Evolutionary conservation across 164 flowering plant genomes (phyloP), one percentile per base, ranked within the genome.

Genomic region (Protea cynaroides): DNA sequence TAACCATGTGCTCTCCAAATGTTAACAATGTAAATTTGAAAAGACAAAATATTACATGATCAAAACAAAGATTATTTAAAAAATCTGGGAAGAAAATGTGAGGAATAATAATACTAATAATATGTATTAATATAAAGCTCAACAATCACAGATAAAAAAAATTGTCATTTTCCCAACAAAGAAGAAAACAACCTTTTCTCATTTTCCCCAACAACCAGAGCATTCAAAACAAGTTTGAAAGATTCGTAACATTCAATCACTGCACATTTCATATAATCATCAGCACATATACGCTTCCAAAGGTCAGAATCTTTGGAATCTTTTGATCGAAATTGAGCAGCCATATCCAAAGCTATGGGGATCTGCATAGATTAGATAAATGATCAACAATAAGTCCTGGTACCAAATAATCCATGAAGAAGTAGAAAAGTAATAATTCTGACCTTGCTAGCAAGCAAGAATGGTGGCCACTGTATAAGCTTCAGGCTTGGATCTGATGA

Each of bases 391-490:
- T 4, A 53, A 50, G 23, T 9, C 24, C 34, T 74, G 18, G 8
- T 6, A 63, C 25, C 19, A 57, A 57, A 56, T 17, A 70, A 53
- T 25, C 51, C 34, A 25, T 24, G 7, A 24, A 58, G 23, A 55
- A 4, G 62, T 60, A 38, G 59, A 43, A 58, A 64, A 36, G 54
- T 36, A 50, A 44, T 1, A 37, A 47, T 19, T 25, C 69, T 55
- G 47, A 92, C 99, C 96, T 89, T 95, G 97, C 96, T 90, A 38
- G 99, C 97, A 71, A 95, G 96, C 74, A 95, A 73, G 76, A 92
- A 90, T 0, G 96, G 97, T 61, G 99, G 99, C 99, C 99, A 95
- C 72, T 92, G 99, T 60, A 95, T 88, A 53, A 88, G 65, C 71
- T 88, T 86, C 61, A 95, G 73, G 70, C 83, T 84, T 43, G 88